Base-by-base conservation (phyloP, 2,329 filamentous ascomycete species). In the Scleromitrula shiraiana region DNA sequence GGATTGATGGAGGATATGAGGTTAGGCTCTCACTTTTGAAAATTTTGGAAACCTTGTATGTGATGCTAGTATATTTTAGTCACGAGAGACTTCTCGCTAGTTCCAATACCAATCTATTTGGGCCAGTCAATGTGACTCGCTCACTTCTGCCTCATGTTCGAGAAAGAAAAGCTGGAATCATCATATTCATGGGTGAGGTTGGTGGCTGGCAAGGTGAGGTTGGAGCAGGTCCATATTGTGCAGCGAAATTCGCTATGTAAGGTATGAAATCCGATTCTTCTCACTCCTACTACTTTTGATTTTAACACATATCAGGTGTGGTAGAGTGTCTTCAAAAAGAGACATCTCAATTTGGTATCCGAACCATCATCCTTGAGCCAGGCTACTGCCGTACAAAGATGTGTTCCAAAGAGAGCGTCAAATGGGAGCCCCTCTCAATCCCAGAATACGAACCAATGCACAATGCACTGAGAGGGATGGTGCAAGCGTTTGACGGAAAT, bases 31-130 rank as follows among this genome's bases (percentile, higher is more conserved):
- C 20, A 29, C n/a, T 26, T 12, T 6, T n/a, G n/a, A n/a, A n/a
- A n/a, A 3, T 15, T 41, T 12, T 19, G 10, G 17, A 12, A 7
- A 12, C 19, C 5, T 5, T 9, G 17, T n/a, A 5, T 32, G 9
- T 8, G n/a, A 14, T 26, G 10, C 27, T 45, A 19, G n/a, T n/a
- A 33, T n/a, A 14, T 8, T 45, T 33, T 10, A 56, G 53, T 15
- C 30, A 45, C 5, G 52, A 55, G 26, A 32, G 42, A n/a, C 36
- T 30, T 20, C 22, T 48, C 2, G n/a, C 24, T 7, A 47, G 52
- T 30, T 76, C 75, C 59, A 67, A 73, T 56, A 75, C 73, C 26
- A 79, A 80, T 48, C 71, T 79, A 24, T 73, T 78, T 52, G 76
- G 75, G 2, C 60, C 66, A 7, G 59, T 76, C 43, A 75, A 72